Conservation (phyloP, 2,329 filamentous ascomycete species). For the Ophiostoma sp. region DNA sequence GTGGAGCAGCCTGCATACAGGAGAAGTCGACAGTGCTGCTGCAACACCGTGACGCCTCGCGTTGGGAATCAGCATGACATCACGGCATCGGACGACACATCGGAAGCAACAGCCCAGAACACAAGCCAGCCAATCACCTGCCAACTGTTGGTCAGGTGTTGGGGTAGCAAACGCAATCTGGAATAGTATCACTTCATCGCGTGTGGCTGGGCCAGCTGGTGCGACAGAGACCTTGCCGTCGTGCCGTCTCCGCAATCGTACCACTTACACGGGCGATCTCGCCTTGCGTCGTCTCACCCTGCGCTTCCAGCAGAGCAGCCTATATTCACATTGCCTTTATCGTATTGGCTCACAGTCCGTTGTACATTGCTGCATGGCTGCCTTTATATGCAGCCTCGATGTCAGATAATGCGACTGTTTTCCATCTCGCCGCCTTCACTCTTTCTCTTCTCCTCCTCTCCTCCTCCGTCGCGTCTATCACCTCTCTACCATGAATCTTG, state of each 20-base stretch:
- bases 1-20: too few relatives aligned
- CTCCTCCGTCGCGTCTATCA: neutral
- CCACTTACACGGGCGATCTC: neutral
- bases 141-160: constrained; percentile 16
- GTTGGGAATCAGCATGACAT: neutral
- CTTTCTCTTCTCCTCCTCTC: neutral
- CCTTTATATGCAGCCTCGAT: too few relatives aligned
- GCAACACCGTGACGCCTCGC: too few relatives aligned
- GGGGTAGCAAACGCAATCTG: neutral
- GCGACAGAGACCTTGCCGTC: constrained; percentile 22
- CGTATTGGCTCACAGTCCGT: neutral
- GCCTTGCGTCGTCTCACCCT: neutral
- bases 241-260: constrained; percentile 24
- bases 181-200: constrained; percentile 34
- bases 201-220: constrained; percentile 26
- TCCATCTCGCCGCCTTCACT: neutral
- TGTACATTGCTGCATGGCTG: too few relatives aligned
- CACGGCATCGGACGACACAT: neutral
- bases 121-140: neutral
- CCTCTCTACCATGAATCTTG: neutral
- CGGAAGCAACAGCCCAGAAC: neutral
- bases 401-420: neutral
- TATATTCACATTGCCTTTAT: neutral
- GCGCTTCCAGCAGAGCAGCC: neutral
- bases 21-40: too few relatives aligned